Percentiles rank a stretch among this genome's conserved stretches.
These are phyloP conservation scores for Leishmania amazonensis DNA, from an alignment of 208 protist species.

Conservation along the genomic window DNA sequence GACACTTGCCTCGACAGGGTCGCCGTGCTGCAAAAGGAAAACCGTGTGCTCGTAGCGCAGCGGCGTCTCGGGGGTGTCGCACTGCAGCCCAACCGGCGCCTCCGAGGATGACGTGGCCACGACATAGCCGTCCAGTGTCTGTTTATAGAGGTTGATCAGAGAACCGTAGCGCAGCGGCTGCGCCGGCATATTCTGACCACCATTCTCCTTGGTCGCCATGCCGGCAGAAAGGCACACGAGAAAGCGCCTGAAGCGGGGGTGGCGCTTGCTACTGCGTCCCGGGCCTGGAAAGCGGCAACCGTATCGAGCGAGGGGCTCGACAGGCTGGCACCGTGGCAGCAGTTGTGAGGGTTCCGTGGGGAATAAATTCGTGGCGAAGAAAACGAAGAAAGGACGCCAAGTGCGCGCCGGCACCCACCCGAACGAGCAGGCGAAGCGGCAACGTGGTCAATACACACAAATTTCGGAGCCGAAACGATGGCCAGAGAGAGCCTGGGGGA, in stretches of 20 bases:
- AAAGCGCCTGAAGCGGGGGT: background rate
- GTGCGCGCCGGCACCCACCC: too few species aligned
- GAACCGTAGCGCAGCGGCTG: slow-evolving; percentile 42
- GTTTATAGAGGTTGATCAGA: slow-evolving; percentile 41
- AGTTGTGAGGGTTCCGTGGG: too few species aligned
- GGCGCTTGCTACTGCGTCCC: background rate
- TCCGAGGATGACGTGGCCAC: slow-evolving; percentile 49
- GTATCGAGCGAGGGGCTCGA: too few species aligned
- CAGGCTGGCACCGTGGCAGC: too few species aligned
- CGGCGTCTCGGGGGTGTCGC: slow-evolving; percentile 26
- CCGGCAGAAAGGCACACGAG: background rate
- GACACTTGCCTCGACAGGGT: slow-evolving; percentile 27
- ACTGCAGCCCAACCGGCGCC: slow-evolving; percentile 43
- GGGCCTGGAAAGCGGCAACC: too few species aligned
- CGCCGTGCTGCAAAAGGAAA: slow-evolving; percentile 46
- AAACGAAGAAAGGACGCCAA: too few species aligned
- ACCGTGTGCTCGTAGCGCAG: slow-evolving; percentile 51
- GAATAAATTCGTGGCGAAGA: too few species aligned
- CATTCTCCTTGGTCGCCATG: background rate
- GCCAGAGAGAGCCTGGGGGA: background rate
- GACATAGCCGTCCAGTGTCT: slow-evolving; percentile 46
- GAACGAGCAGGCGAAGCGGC: background rate
- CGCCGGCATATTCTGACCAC: background rate
- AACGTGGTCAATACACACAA: background rate
- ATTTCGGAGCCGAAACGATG: background rate